Percentiles rank a stretch among this genome's conserved stretches.
Evolutionary conservation across 2,329 filamentous ascomycete species (phyloP).

Genomic region (Phyllosticta paracitricarpa): DNA sequence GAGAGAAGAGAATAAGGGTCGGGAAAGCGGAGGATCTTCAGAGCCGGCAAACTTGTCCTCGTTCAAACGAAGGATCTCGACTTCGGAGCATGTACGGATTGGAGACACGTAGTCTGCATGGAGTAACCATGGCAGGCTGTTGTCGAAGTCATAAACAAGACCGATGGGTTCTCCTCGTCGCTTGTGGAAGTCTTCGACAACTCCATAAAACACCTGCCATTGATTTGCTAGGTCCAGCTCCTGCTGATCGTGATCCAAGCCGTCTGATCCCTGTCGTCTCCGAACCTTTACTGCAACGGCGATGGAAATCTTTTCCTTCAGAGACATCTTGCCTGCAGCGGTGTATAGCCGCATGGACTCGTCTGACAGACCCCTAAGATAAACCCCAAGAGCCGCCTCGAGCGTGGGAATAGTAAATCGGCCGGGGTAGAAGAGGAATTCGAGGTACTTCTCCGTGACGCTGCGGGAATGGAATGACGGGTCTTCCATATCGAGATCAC

Average conservation of each 20-base stretch:
- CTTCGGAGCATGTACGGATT: slow-evolving; percentile 65
- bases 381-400: slow-evolving; percentile 74
- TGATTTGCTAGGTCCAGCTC: slow-evolving; percentile 65
- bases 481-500: slow-evolving; percentile 21
- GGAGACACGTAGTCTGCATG: slow-evolving; percentile 73
- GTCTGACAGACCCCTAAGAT: slow-evolving; percentile 49
- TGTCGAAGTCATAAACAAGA: slow-evolving; percentile 60
- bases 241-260: slow-evolving; percentile 68
- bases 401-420: slow-evolving; percentile 71
- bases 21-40: slow-evolving; percentile 13
- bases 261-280: slow-evolving; percentile 50
- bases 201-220: slow-evolving; percentile 82
- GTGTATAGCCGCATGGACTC: background rate
- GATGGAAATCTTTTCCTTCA: slow-evolving; percentile 68
- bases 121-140: slow-evolving; percentile 71
- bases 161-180: slow-evolving; percentile 74
- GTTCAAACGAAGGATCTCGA: slow-evolving; percentile 71
- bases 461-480: slow-evolving; percentile 39
- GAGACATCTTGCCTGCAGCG: slow-evolving; percentile 36
- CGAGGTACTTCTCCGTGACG: slow-evolving; percentile 66
- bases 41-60: slow-evolving; percentile 29
- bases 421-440: slow-evolving; percentile 72
- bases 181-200: slow-evolving; percentile 78
- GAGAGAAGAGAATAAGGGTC: slow-evolving; percentile 26
- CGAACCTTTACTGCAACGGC: slow-evolving; percentile 61